Base-by-base conservation (phyloP, 352 stramenopile species). In the Peronospora farinosa region DNA sequence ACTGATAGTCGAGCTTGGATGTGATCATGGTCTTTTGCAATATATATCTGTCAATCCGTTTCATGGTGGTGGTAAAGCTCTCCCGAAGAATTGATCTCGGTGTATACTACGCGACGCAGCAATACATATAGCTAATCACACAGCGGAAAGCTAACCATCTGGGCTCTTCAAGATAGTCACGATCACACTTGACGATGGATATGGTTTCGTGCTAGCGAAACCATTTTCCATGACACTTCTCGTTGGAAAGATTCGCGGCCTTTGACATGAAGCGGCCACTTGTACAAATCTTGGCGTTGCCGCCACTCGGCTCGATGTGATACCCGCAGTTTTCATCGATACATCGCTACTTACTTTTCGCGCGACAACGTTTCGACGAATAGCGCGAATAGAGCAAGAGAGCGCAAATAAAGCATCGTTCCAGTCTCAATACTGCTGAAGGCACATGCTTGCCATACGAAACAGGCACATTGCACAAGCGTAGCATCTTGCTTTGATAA, bases 1-100 rank as follows among this genome's bases (percentile, higher is more conserved):
- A 65, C 16, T 5, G 8, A 31, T 10, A 61, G 51, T 65, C 51
- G 60, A 40, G 44, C 56, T 15, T 11, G 15, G 11, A 33, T 11
- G 30, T 30, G 12, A 23, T 31, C 4, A 31, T 31, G 27, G 27
- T n/a, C 27, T 31, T 31, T 10, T 31, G 27, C 27, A 31, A 31
- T 31, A 31, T 31, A 5, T 31, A n/a, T n/a, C n/a, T n/a, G n/a
- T n/a, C n/a, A n/a, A n/a, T n/a, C n/a, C n/a, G n/a, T 5, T 10
- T 31, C 27, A 31, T 31, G 27, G 27, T 31, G 27, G 27, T 10
- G 8, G 27, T 31, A 10, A 10, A 7, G 27, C 27, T 31, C 8
- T 31, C 27, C 27, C 27, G 7, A 31, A 10, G 8, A 10, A 31
- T 33, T 17, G 31, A 16, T 46, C 40, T 47, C 33, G 40, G 40